Evolutionary conservation across 352 stramenopile genomes (phyloP).

Genomic region (Pythium aquatile): DNA sequence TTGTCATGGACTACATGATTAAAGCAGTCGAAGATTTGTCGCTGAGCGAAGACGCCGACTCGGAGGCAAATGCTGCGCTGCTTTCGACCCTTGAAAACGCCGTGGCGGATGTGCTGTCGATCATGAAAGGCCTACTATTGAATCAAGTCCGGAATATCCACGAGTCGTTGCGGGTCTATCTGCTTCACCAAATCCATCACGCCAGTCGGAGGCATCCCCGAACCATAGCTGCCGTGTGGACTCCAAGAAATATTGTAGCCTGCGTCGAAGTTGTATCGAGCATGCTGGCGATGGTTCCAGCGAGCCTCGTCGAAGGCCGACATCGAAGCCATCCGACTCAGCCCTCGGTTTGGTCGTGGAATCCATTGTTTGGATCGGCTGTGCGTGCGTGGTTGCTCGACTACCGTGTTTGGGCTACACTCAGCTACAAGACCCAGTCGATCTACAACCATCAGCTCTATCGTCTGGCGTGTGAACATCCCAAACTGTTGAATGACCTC

Average conservation of each 20-base stretch:
- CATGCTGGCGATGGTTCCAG: slow-evolving; percentile 49
- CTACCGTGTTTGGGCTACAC: slow-evolving; percentile 59
- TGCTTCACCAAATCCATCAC: slow-evolving; percentile 64
- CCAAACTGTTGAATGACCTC: slow-evolving; percentile 64
- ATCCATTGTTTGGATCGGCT: slow-evolving; percentile 68
- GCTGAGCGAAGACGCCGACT: not conserved
- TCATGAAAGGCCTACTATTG: slow-evolving; percentile 64
- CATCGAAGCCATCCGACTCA: slow-evolving; percentile 55
- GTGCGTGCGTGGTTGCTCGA: slow-evolving; percentile 68
- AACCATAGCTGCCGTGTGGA: slow-evolving; percentile 50
- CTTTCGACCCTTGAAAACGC: slow-evolving; percentile 1
- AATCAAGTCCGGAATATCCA: slow-evolving; percentile 29
- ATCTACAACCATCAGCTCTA: slow-evolving; percentile 84
- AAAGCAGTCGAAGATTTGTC: slow-evolving; percentile 27
- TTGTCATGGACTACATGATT: slow-evolving; percentile 66
- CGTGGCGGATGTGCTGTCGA: slow-evolving; percentile 61
- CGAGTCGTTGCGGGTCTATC: slow-evolving; percentile 43
- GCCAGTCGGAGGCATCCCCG: slow-evolving; percentile 49
- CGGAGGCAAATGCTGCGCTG: not conserved
- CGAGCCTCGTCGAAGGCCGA: slow-evolving; percentile 9
- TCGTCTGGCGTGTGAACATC: slow-evolving; percentile 62
- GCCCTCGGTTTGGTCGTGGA: slow-evolving; percentile 65
- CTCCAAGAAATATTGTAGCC: slow-evolving; percentile 55
- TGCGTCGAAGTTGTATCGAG: slow-evolving; percentile 69
- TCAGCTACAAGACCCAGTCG: slow-evolving; percentile 74